Evolutionary conservation across 305 asterid species (phyloP), one percentile per base, ranked within the genome.

Genomic region (Fraxinus latifolia): DNA sequence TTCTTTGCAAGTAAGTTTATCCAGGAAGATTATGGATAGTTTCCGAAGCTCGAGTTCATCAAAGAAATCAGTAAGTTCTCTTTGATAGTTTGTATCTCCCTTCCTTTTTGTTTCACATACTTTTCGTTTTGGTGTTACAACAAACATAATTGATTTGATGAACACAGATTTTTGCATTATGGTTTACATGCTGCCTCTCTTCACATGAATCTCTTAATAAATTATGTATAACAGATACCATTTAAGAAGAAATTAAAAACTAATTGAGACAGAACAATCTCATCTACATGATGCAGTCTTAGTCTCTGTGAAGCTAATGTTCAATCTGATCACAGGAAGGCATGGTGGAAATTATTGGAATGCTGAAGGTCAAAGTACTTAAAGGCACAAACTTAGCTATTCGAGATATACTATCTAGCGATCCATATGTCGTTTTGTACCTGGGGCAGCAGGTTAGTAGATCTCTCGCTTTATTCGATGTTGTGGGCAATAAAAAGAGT

Each of bases 401-500:
- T 70, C 94, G 98, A 79, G 98, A 94, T 85, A 88, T 94, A 92
- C 80, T 91, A 83, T 88, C 96, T 4, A 92, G 98, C 47, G 97
- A 94, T 89, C 97, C 98, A 50, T 92, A 92, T 73, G 84, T 92
- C 68, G 86, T 91, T 73, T 86, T 94, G 85, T 84, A 85, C 65
- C 85, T 92, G 74, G 97, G 97, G 36, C 77, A 82, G 75, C 95
- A 94, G 89, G 98, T 94, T 79, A 77, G 80, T 80, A 42, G 31
- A 74, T 85, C 27, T 80, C 39, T 58, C 21, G 60, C 53, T 44
- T 29, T 12, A 70, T 31, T 70, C 19, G 0, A 70, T 70, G 17
- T 31, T 70, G 21, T 19, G 39, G 42, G 42, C 75, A n/a, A 11
- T 74, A 5, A 50, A 73, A 37, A 14, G 74, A 55, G 77, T 32